Percentiles rank a stretch among this genome's conserved stretches.
Conservation (phyloP, 2,329 filamentous ascomycete genomes). For the Trichoderma atroviride region DNA sequence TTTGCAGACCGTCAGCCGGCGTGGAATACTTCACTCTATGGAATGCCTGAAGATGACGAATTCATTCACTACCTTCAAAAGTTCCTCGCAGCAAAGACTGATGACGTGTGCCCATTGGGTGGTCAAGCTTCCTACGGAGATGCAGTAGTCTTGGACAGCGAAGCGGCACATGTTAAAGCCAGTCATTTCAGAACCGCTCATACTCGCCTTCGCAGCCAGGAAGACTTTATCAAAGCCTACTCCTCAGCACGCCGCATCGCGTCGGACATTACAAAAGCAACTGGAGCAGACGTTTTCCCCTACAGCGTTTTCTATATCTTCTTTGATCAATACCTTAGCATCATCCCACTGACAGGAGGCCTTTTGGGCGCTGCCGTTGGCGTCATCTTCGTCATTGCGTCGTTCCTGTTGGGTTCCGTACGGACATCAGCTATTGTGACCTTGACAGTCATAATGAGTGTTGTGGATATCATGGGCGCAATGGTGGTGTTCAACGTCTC, state of each 20-base stretch:
- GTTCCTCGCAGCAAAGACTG: constrained; percentile 80
- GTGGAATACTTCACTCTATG: constrained; percentile 86
- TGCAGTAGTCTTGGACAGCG: constrained; percentile 76
- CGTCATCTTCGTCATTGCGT: constrained; percentile 81
- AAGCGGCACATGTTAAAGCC: constrained; percentile 69
- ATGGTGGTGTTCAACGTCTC: constrained; percentile 90
- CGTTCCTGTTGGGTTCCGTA: constrained; percentile 79
- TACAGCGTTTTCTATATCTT: constrained; percentile 99
- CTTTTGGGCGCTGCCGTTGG: constrained; percentile 81
- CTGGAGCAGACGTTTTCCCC: constrained; percentile 84
- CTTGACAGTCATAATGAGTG: constrained; percentile 86
- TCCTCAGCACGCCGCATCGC: constrained; percentile 87
- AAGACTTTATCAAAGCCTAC: constrained; percentile 92
- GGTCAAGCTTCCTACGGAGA: constrained; percentile 86
- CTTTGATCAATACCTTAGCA: constrained; percentile 93
- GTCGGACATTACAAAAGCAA: constrained; percentile 68
- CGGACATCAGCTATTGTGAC: constrained; percentile 82
- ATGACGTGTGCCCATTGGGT: constrained; percentile 81
- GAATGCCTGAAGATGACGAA: constrained; percentile 92
- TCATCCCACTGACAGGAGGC: constrained; percentile 75
- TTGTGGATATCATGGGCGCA: constrained; percentile 90
- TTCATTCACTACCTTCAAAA: constrained; percentile 84
- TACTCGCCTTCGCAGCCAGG: constrained; percentile 81
- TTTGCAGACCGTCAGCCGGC: constrained; percentile 75
- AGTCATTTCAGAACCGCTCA: constrained; percentile 93